Percentiles rank a stretch among this genome's conserved stretches.
Evolutionary conservation across 768 basidiomycete genomes (phyloP).

Genomic region (Psilocybe tampanensis): DNA sequence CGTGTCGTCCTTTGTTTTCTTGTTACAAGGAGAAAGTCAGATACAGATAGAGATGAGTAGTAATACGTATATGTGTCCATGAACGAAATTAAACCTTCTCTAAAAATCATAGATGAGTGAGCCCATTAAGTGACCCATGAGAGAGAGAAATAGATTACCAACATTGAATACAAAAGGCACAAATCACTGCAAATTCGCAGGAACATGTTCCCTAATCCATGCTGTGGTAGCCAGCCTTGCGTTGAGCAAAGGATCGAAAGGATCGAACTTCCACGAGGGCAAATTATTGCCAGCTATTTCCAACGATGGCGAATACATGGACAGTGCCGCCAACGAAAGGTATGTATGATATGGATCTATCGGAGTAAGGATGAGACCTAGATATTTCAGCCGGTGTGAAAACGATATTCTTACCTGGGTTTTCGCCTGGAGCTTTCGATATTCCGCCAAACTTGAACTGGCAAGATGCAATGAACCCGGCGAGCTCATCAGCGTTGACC

Average conservation of each 20-base stretch:
- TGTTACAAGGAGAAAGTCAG: too few species aligned
- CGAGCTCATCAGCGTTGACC: conserved; percentile 58
- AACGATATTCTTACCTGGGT: conserved; percentile 58
- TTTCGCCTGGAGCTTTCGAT: conserved; percentile 78
- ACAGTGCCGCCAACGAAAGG: conserved; percentile 79
- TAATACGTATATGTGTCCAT: too few species aligned
- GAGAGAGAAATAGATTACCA: too few species aligned
- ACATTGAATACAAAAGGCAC: conserved; percentile 19
- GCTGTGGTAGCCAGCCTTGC: conserved; percentile 60
- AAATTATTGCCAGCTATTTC: conserved; percentile 30
- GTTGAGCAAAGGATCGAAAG: conserved; percentile 74
- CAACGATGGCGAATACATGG: conserved; percentile 58
- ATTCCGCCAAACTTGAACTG: conserved; percentile 93
- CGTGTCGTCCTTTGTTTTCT: too few species aligned
- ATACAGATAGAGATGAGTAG: too few species aligned
- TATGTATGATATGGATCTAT: conserved; percentile 96
- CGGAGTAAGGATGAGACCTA: not conserved
- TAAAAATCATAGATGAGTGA: too few species aligned
- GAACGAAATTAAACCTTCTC: too few species aligned
- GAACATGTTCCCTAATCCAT: conserved; percentile 70
- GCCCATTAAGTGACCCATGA: too few species aligned
- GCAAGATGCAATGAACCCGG: conserved; percentile 67
- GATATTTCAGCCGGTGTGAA: not conserved
- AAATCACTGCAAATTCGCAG: conserved; percentile 20
- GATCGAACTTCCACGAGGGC: conserved; percentile 56